A percentile compares a stretch with the other conserved stretches of the same genome.
Evolutionary conservation across 805 yeast species (phyloP).

Genomic region (Danielia reshetovae): DNA sequence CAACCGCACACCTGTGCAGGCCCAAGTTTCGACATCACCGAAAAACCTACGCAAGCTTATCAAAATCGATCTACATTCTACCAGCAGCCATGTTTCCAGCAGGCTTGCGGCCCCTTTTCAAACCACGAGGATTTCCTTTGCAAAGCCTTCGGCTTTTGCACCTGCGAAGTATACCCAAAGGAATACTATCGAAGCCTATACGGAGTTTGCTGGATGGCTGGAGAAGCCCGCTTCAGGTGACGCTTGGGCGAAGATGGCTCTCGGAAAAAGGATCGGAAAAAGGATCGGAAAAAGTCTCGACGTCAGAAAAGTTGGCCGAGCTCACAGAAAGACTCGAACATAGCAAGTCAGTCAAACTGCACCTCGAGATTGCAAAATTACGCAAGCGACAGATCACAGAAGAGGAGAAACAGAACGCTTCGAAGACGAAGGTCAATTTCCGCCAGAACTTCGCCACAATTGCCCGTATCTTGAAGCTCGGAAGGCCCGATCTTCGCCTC

Average conservation of each 20-base stretch:
- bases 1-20: too few relatives aligned
- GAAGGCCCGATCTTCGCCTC: slow-evolving; percentile 36
- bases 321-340: slow-evolving; percentile 1
- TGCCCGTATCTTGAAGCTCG: slow-evolving; percentile 35
- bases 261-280: not conserved
- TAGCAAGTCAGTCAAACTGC: slow-evolving; percentile 8
- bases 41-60: too few relatives aligned
- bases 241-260: not conserved
- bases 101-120: not conserved
- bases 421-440: slow-evolving; percentile 24
- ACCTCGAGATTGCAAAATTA: slow-evolving; percentile 7
- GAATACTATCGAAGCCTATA: not conserved
- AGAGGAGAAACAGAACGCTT: slow-evolving; percentile 27
- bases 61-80: too few relatives aligned
- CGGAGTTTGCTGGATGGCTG: too few relatives aligned
- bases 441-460: slow-evolving; percentile 33
- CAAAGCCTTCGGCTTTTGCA: too few relatives aligned
- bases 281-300: not conserved
- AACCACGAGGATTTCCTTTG: too few relatives aligned
- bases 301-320: not conserved
- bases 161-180: too few relatives aligned
- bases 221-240: not conserved
- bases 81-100: not conserved
- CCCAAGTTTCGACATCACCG: too few relatives aligned
- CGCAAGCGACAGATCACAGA: slow-evolving; percentile 10